Conservation (phyloP, 768 basidiomycete species). For the Boletus barrowsii region DNA sequence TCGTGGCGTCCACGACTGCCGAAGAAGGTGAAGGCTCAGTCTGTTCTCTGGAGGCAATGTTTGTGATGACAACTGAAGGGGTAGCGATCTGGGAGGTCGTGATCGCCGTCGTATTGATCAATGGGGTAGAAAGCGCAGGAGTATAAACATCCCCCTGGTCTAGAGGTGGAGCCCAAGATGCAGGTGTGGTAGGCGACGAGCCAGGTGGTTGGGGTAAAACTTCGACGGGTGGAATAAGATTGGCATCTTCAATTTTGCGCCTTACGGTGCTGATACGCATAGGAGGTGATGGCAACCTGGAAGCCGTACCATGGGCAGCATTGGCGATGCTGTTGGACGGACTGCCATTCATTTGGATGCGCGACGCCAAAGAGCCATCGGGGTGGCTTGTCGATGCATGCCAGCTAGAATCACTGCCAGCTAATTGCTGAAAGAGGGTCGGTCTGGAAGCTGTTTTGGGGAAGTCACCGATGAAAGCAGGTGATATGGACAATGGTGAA, state of each 20-base stretch:
- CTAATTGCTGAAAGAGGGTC: slow-evolving; percentile 22
- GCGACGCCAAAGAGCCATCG: slow-evolving; percentile 20
- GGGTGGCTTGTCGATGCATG: slow-evolving; percentile 7
- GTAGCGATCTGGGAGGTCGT: neutral
- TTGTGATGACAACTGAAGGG: neutral
- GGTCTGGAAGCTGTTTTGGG: slow-evolving; percentile 18
- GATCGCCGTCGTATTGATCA: neutral
- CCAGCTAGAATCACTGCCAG: neutral
- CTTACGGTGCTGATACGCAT: neutral
- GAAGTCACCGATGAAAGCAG: neutral
- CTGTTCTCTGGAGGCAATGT: neutral
- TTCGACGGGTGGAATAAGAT: slow-evolving; percentile 33
- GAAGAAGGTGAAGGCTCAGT: neutral
- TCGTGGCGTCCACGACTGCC: neutral
- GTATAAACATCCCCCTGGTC: neutral
- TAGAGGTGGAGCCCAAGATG: slow-evolving; percentile 3
- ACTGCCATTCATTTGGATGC: slow-evolving; percentile 19
- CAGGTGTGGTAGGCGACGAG: slow-evolving; percentile 16
- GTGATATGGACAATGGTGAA: slow-evolving; percentile 11
- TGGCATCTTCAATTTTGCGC: neutral
- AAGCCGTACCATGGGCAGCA: neutral
- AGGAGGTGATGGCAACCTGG: neutral
- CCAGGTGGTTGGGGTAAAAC: slow-evolving; percentile 18
- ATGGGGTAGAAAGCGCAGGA: neutral
- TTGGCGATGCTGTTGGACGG: neutral